A percentile compares a stretch with the other conserved stretches of the same genome.
Evolutionary conservation across 148 eudicot genomes (phyloP).

Genomic region (Oxyria digyna): DNA sequence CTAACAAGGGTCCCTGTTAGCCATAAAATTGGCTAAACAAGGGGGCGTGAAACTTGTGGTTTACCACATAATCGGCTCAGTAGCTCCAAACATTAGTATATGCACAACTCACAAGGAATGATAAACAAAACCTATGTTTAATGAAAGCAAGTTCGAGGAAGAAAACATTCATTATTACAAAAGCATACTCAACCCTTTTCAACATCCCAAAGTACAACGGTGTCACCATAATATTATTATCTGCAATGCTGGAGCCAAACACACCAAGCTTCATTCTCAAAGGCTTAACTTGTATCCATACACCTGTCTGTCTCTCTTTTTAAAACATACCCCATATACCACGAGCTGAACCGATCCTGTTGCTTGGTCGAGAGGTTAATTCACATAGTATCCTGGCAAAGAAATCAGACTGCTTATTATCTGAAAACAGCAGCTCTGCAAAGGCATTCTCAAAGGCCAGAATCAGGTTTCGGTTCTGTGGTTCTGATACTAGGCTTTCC

Average conservation of each 20-base stretch:
- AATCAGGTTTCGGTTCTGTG: slow-evolving; percentile 63
- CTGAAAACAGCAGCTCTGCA: slow-evolving; percentile 80
- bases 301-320: neutral
- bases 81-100: neutral
- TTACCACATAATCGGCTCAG: neutral
- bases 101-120: neutral
- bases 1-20: neutral
- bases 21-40: neutral
- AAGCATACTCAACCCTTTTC: neutral
- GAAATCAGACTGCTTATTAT: slow-evolving; percentile 61
- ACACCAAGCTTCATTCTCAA: neutral
- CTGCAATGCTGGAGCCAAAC: neutral
- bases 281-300: no score
- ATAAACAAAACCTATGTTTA: neutral
- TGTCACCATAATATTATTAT: neutral
- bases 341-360: slow-evolving; percentile 57
- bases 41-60: neutral
- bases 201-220: neutral
- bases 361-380: slow-evolving; percentile 75
- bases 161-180: neutral
- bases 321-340: slow-evolving; percentile 76
- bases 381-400: slow-evolving; percentile 85
- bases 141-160: neutral
- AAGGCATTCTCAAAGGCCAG: slow-evolving; percentile 80
- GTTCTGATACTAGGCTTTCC: slow-evolving; percentile 82